Base-by-base conservation (phyloP, 2,329 filamentous ascomycete species). In the Clonostachys rhizophaga region DNA sequence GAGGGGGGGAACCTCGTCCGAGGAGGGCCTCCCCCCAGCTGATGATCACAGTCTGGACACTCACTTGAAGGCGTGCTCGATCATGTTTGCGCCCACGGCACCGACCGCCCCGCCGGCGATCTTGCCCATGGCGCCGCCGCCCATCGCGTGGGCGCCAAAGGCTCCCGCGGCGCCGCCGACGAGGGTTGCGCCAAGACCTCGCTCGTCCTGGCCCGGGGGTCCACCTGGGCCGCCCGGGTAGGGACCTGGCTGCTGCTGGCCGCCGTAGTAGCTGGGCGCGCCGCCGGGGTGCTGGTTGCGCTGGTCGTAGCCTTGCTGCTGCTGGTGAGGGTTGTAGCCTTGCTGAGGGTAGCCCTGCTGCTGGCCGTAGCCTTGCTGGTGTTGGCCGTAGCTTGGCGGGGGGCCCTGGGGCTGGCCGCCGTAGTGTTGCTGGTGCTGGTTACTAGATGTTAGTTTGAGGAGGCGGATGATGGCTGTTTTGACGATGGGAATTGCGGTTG, bases 101-200 rank as follows among this genome's bases (percentile, higher is more conserved):
- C 78, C 79, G 14, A 70, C 73, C 2, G 76, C 66, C 0, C 72
- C 68, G 11, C 75, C 76, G 8, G 70, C 75, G 3, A 79, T 56
- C 3, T 74, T 77, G 18, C 74, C 73, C 24, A 81, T 57, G 35
- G 72, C 51, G 16, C 78, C 77, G 30, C 74, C 74, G 12, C 78
- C 79, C 17, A 76, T 62, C 53, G 76, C 72, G 60, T 79, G 72
- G 0, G 75, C 77, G 0, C 76, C 67, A 55, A 71, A 79, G 8
- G 72, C 78, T n/a, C 75, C 78, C 2, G 68, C 76, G 16, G 71
- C 76, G 46, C 75, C 74, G 18, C 78, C 78, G 2, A 76, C 53
- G 24, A 82, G 55, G 4, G 77, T 72, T 2, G 78, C 74, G 5
- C 76, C 77, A 16, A 83, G 68, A 34, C 79, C 79, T 43, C 77